Percentiles rank a stretch among this genome's conserved stretches.
phyloP scores from a whole-genome alignment of 768 basidiomycete species.

The Mycena olivaceomarginata region DNA sequence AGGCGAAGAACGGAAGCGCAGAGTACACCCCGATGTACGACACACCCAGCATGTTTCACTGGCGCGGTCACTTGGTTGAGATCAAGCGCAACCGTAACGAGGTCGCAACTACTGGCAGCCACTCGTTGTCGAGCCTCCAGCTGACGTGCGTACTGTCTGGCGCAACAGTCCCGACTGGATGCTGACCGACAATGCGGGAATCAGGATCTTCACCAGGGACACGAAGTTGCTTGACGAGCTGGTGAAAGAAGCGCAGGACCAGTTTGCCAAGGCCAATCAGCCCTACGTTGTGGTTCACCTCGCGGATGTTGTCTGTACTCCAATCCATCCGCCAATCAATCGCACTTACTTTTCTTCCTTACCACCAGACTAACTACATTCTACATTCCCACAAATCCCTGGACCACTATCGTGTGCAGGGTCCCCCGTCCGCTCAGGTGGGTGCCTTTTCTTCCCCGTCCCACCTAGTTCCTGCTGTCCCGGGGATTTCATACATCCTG shows the following conservation, averaged over 20 bases:
- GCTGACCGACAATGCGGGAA: background rate
- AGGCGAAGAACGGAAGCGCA: background rate
- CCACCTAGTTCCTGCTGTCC: background rate
- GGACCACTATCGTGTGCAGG: background rate
- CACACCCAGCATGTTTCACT: background rate
- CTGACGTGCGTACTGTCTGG: background rate
- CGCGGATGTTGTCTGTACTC: background rate
- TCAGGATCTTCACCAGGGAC: background rate
- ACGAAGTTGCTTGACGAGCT: background rate
- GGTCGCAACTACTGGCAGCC: background rate
- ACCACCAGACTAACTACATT: background rate
- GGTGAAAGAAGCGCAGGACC: background rate
- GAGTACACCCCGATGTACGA: conserved; percentile 9
- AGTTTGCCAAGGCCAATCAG: background rate
- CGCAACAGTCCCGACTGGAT: background rate
- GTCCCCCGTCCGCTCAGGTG: background rate
- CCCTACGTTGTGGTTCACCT: background rate
- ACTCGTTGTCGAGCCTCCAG: background rate
- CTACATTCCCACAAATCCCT: background rate
- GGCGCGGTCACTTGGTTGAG: conserved; percentile 6
- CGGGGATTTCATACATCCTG: too few species aligned
- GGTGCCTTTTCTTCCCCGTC: background rate
- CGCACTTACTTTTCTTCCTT: conserved; percentile 4
- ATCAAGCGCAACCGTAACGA: conserved; percentile 4
- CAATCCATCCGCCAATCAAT: conserved; percentile 1